Percentiles rank a stretch among this genome's conserved stretches.
Conservation (phyloP, 352 stramenopile genomes). For the Pythium monospermum region DNA sequence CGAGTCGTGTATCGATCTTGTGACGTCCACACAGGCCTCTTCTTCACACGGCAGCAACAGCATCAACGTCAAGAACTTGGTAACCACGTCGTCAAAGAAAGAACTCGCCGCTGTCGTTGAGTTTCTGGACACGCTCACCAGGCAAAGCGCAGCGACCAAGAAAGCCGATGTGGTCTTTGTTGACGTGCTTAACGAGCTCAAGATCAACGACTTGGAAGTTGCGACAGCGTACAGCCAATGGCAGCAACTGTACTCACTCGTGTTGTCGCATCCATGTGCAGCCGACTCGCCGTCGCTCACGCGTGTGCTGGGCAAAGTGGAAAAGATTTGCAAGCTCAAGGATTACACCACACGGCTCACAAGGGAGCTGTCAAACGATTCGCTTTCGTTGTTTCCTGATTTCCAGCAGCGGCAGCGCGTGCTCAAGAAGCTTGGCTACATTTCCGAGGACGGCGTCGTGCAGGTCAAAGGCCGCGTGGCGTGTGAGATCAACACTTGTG, state of each 20-base stretch:
- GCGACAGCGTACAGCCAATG: constrained; percentile 57
- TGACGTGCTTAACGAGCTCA: constrained; percentile 69
- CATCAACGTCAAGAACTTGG: constrained; percentile 63
- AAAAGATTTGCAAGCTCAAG: constrained; percentile 70
- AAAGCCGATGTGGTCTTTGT: constrained; percentile 46
- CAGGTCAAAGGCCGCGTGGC: constrained; percentile 96
- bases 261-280: constrained; percentile 49
- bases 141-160: constrained; percentile 40
- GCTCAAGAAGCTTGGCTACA: constrained; percentile 93
- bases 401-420: constrained; percentile 94
- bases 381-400: constrained; percentile 94
- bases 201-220: constrained; percentile 76
- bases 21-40: constrained; percentile 38
- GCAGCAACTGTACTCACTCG: constrained; percentile 46
- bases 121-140: constrained; percentile 74
- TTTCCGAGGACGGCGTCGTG: constrained; percentile 86
- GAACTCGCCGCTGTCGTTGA: constrained; percentile 67
- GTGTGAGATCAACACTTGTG: constrained; percentile 98
- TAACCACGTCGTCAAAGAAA: constrained; percentile 59
- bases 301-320: constrained; percentile 61
- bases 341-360: constrained; percentile 58
- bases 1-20: constrained; percentile 70
- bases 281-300: constrained; percentile 17
- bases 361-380: constrained; percentile 79
- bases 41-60: too few species aligned